Conservation (phyloP, 257 asterid genomes). For the Plantago elongata region DNA sequence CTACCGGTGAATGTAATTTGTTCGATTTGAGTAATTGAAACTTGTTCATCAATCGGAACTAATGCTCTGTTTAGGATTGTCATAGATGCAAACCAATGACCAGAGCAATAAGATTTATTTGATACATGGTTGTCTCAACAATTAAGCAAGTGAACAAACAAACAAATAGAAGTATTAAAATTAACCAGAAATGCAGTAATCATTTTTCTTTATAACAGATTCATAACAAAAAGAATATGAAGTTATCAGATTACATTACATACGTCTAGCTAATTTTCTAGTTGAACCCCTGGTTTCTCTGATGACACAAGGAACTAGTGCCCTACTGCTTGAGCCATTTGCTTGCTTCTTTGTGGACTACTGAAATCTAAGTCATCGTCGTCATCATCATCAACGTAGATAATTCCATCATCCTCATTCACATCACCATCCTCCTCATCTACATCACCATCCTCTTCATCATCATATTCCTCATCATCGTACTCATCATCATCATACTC, state of each 20-base stretch:
- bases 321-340: conserved; percentile 20
- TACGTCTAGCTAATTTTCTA: neutral
- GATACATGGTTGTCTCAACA: no score
- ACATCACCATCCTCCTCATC: conserved; percentile 26
- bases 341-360: conserved; percentile 16
- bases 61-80: no score
- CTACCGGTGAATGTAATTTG: no score
- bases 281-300: neutral
- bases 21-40: no score
- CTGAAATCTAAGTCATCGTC: neutral
- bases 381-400: neutral
- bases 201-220: neutral
- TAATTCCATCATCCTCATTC: conserved; percentile 24
- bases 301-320: conserved; percentile 13
- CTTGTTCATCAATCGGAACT: no score
- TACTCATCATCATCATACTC: conserved; percentile 37
- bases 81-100: no score
- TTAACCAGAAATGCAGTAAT: neutral
- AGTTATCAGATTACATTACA: neutral
- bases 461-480: conserved; percentile 36
- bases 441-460: conserved; percentile 29
- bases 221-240: neutral
- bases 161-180: no score
- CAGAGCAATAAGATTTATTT: no score
- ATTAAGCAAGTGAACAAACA: no score